Evolutionary conservation across 169 alveolate species (phyloP).

Genomic region (Eimeria brunetti): DNA sequence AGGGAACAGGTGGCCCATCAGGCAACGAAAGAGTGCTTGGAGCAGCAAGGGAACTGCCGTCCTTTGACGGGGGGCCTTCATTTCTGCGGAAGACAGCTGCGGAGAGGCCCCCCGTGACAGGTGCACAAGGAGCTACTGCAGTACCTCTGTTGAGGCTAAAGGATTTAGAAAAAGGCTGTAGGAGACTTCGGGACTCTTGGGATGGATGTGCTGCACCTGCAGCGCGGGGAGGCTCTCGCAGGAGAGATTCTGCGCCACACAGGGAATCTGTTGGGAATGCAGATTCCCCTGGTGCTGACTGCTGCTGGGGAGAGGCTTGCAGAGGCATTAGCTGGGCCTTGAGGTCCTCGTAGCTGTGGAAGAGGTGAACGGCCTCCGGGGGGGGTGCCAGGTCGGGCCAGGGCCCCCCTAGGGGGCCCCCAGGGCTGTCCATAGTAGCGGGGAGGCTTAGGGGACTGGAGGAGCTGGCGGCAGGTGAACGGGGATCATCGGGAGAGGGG

Average conservation of each 20-base stretch:
- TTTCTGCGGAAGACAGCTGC: not conserved
- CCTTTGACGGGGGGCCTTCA: not conserved
- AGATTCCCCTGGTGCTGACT: not conserved
- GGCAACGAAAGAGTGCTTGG: not conserved
- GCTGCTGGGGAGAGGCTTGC: not conserved
- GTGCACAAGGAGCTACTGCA: not conserved
- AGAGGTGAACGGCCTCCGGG: slow-evolving; percentile 39
- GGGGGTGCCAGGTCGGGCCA: slow-evolving; percentile 72
- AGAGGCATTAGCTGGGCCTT: slow-evolving; percentile 2
- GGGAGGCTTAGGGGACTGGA: not conserved
- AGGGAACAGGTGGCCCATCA: not conserved
- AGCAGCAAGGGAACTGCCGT: not conserved
- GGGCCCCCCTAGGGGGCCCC: not conserved
- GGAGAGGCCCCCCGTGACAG: not conserved
- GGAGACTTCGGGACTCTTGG: not conserved
- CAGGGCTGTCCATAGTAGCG: not conserved
- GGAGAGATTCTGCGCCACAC: not conserved
- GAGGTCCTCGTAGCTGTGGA: slow-evolving; percentile 50
- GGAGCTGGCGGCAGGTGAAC: not conserved
- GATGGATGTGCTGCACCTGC: not conserved
- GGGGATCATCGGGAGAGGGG: not conserved
- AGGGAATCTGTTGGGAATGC: not conserved
- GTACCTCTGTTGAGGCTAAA: not conserved
- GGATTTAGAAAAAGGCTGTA: not conserved
- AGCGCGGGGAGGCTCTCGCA: not conserved